Percentiles rank a stretch among this genome's conserved stretches.
Conservation (phyloP, 2,329 filamentous ascomycete genomes). For the Diaporthe citriasiana region DNA sequence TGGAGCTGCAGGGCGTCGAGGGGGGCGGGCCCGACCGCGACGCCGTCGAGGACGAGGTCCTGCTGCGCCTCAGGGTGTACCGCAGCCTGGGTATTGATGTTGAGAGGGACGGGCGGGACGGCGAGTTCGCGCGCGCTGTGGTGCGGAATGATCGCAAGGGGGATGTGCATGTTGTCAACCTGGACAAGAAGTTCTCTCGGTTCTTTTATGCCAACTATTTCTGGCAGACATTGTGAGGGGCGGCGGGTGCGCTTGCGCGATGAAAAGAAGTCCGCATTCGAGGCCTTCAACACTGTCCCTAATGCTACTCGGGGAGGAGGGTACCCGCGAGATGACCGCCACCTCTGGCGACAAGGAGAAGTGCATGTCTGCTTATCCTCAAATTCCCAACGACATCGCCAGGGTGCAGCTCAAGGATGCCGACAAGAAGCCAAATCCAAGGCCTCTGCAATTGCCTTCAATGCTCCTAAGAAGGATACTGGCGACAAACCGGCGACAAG, state of each 20-base stretch:
- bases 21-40: conserved; percentile 65
- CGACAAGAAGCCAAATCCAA: not conserved
- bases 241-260: not conserved
- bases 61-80: conserved; percentile 89
- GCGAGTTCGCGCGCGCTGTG: conserved; percentile 87
- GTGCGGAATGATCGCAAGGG: conserved; percentile 89
- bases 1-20: conserved; percentile 90
- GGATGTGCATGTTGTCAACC: conserved; percentile 94
- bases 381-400: not conserved
- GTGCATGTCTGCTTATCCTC: not conserved
- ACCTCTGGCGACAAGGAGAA: not conserved
- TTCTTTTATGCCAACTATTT: conserved; percentile 98
- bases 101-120: conserved; percentile 78
- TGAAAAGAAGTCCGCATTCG: not conserved
- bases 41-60: conserved; percentile 73
- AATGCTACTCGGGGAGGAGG: not conserved
- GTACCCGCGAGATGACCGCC: not conserved
- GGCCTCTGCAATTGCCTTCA: not conserved
- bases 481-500: not conserved
- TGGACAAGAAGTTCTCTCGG: conserved; percentile 91
- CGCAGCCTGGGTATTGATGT: conserved; percentile 91
- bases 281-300: no score
- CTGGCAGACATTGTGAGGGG: conserved; percentile 83
- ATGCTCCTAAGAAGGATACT: not conserved
- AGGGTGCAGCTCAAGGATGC: not conserved